phyloP scores from a whole-genome alignment of 257 asterid genomes.

The Nicotiana noctiflora region DNA sequence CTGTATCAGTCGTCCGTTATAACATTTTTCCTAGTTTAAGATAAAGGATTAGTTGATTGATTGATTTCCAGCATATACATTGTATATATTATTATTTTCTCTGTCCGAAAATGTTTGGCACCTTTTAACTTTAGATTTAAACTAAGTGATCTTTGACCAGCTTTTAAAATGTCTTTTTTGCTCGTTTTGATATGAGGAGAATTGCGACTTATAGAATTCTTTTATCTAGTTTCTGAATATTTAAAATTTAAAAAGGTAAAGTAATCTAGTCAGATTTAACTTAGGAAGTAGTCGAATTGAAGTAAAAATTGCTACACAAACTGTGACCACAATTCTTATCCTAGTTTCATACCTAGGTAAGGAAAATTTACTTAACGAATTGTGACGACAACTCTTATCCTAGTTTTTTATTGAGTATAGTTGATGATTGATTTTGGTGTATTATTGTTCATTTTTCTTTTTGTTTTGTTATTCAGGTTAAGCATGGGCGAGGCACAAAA shows the following conservation, averaged over 20 bases:
- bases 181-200: not conserved
- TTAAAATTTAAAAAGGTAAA: not conserved
- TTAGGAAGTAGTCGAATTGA: not conserved
- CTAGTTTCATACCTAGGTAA: not conserved
- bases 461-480: constrained; percentile 27
- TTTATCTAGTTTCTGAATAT: not conserved
- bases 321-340: not conserved
- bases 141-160: not conserved
- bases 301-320: not conserved
- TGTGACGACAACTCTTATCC: not conserved
- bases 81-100: not conserved
- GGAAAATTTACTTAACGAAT: no score
- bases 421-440: not conserved
- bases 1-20: not conserved
- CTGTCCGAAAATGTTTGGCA: not conserved
- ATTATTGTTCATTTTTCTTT: constrained; percentile 1
- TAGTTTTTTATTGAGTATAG: not conserved
- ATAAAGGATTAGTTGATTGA: not conserved
- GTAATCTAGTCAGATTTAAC: not conserved
- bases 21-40: not conserved
- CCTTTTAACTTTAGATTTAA: not conserved
- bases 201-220: not conserved
- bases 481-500: constrained; percentile 58
- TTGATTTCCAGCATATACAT: not conserved
- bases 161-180: not conserved